A percentile compares a stretch with the other conserved stretches of the same genome.
Conservation (phyloP, 768 basidiomycete genomes). For the Kockovaella imperatae region DNA sequence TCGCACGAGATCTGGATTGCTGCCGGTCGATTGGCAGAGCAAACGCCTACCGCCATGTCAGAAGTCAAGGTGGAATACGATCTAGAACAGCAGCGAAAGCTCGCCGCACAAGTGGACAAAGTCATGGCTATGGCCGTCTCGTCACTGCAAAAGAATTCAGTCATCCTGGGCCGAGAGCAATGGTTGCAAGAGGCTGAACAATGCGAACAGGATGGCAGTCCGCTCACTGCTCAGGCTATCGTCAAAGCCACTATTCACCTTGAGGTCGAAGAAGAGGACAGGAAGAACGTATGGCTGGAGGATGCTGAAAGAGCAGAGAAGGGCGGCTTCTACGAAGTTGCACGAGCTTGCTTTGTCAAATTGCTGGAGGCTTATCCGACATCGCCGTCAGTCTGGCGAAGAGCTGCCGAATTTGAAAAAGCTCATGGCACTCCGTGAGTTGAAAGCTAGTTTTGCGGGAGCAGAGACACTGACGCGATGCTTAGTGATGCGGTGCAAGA, state of each 20-base stretch:
- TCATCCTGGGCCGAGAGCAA: slow-evolving; percentile 79
- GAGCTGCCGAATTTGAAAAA: slow-evolving; percentile 89
- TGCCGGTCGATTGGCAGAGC: slow-evolving; percentile 83
- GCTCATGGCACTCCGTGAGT: slow-evolving; percentile 69
- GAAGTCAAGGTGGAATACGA: slow-evolving; percentile 50
- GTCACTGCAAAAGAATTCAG: slow-evolving; percentile 71
- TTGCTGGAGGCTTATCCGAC: slow-evolving; percentile 87
- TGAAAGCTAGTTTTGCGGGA: not conserved
- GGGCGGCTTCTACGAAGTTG: slow-evolving; percentile 68
- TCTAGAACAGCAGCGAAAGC: slow-evolving; percentile 45
- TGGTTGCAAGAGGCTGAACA: slow-evolving; percentile 94
- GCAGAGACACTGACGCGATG: slow-evolving; percentile 6
- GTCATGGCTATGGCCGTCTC: slow-evolving; percentile 80
- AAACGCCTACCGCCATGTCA: slow-evolving; percentile 44
- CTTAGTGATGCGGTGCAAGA: slow-evolving; percentile 68
- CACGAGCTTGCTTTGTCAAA: slow-evolving; percentile 81
- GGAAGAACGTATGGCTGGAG: slow-evolving; percentile 77
- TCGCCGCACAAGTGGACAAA: slow-evolving; percentile 71
- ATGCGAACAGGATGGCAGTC: slow-evolving; percentile 77
- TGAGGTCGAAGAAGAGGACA: slow-evolving; percentile 92
- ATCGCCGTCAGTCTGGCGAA: slow-evolving; percentile 73
- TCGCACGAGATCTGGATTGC: slow-evolving; percentile 99
- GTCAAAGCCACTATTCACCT: slow-evolving; percentile 87
- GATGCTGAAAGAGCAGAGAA: slow-evolving; percentile 79
- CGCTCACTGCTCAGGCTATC: slow-evolving; percentile 84